Percentiles rank a stretch among this genome's conserved stretches.
Conservation (phyloP, 108 stramenopile species). For the Stephanodiscus triporus region DNA sequence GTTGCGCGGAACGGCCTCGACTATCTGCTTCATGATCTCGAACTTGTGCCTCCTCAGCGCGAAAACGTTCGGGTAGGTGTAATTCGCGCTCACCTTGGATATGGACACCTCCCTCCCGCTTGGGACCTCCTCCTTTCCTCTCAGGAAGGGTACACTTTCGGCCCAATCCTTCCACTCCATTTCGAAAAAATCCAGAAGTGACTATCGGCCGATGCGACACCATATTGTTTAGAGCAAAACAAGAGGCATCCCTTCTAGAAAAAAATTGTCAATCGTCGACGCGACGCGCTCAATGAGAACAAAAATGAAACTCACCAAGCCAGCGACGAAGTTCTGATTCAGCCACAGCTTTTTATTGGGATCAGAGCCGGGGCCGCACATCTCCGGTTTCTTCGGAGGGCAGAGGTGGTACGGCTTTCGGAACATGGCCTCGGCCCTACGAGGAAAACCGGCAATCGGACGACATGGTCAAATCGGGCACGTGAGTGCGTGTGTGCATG, state of each 20-base stretch:
- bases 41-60: conserved; percentile 44
- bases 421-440: conserved; percentile 50
- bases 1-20: conserved; percentile 38
- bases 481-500: too few relatives aligned
- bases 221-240: too few relatives aligned
- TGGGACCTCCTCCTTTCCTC: conserved; percentile 8
- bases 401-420: conserved; percentile 54
- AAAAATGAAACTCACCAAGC: neutral
- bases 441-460: neutral
- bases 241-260: too few relatives aligned
- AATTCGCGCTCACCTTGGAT: conserved; percentile 42
- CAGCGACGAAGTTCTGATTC: conserved; percentile 43
- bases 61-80: conserved; percentile 48
- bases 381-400: conserved; percentile 43
- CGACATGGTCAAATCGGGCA: neutral
- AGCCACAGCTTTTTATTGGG: conserved; percentile 35
- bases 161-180: conserved; percentile 49
- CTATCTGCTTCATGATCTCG: conserved; percentile 46
- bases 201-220: too few relatives aligned
- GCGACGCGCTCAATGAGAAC: too few relatives aligned
- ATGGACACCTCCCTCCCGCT: conserved; percentile 17
- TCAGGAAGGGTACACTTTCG: conserved; percentile 41
- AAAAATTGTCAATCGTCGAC: too few relatives aligned
- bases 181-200: conserved; percentile 37
- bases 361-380: conserved; percentile 30